phyloP scores from a whole-genome alignment of 441 rosid genomes.

The Brassica balearica region DNA sequence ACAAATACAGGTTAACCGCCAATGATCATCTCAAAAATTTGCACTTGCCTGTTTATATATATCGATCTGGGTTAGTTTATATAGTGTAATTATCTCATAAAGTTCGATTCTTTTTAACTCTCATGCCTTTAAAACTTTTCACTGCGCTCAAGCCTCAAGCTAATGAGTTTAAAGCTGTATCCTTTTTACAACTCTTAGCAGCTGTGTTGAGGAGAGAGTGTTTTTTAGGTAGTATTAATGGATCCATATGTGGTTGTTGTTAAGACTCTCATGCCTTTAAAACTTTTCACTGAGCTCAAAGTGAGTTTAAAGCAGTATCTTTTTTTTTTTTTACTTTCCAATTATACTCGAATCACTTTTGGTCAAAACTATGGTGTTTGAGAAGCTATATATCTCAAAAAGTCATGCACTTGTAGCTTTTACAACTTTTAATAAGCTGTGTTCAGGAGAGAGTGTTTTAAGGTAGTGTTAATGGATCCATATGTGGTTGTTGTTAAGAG shows the following conservation, averaged over 20 bases:
- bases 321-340: too few species aligned
- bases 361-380: too few species aligned
- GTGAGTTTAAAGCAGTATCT: too few species aligned
- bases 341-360: too few species aligned
- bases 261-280: too few species aligned
- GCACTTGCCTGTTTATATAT: neutral
- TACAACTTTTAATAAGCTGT: neutral
- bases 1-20: constrained; percentile 62
- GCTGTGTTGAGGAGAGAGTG: too few species aligned
- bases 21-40: too few species aligned
- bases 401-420: too few species aligned
- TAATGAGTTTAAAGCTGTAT: neutral
- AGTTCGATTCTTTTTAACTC: neutral
- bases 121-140: neutral
- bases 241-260: too few species aligned
- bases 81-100: neutral
- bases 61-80: neutral
- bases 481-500: neutral
- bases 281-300: too few species aligned
- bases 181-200: neutral
- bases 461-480: neutral
- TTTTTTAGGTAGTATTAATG: too few species aligned
- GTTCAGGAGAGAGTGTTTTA: neutral
- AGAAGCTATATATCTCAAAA: too few species aligned
- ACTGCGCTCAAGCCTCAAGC: neutral